Conservation (phyloP, 208 protist species). For the Crithidia fasciculata region DNA sequence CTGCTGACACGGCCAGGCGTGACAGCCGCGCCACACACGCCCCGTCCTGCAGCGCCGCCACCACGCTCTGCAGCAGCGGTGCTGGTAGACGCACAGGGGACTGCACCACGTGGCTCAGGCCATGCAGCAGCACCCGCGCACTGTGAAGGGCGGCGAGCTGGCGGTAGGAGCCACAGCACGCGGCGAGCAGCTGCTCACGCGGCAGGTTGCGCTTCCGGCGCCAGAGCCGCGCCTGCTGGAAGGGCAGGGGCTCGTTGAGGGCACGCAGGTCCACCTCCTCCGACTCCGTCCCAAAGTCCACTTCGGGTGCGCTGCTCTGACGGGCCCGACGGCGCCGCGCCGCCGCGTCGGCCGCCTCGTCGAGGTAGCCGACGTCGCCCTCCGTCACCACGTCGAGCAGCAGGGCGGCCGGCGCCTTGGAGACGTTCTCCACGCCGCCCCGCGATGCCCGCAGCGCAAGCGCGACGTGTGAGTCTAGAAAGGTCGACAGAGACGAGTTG, state of each 20-base stretch:
- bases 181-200: slow-evolving; percentile 22
- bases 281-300: slow-evolving; percentile 71
- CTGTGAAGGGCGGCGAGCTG: slow-evolving; percentile 29
- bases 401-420: slow-evolving; percentile 29
- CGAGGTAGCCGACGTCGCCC: slow-evolving; percentile 56
- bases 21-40: slow-evolving; percentile 24
- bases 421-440: slow-evolving; percentile 48
- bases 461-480: slow-evolving; percentile 44
- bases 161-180: slow-evolving; percentile 21
- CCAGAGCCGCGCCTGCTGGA: slow-evolving; percentile 28
- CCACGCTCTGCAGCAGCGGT: slow-evolving; percentile 15
- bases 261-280: slow-evolving; percentile 49
- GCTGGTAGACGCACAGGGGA: slow-evolving; percentile 11
- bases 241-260: slow-evolving; percentile 28
- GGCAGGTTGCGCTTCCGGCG: slow-evolving; percentile 19
- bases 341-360: slow-evolving; percentile 23
- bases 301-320: slow-evolving; percentile 55
- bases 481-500: slow-evolving; percentile 37
- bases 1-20: slow-evolving; percentile 30
- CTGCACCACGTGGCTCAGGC: slow-evolving; percentile 15
- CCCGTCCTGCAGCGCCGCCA: slow-evolving; percentile 20
- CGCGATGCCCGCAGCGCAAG: slow-evolving; percentile 41
- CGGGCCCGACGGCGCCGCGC: slow-evolving; percentile 13
- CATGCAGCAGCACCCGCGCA: slow-evolving; percentile 22
- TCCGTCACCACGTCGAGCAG: slow-evolving; percentile 44